Base-by-base conservation (phyloP, 768 basidiomycete species). In the Melanogaster broomeanus region DNA sequence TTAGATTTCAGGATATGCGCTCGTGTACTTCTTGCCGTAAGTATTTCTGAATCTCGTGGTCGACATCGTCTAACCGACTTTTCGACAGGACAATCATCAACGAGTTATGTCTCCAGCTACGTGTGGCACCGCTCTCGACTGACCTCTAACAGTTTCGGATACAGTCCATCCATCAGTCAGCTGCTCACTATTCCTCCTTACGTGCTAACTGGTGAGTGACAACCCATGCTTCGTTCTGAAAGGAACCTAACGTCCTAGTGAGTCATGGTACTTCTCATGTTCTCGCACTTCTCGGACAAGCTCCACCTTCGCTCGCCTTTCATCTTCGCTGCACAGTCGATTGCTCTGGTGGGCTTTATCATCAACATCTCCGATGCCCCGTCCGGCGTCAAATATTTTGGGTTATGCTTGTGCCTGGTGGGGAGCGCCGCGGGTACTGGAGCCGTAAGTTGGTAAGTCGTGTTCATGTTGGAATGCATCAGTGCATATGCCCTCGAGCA, bases 381-480 rank as follows among this genome's bases (percentile, higher is more conserved):
- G 0, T 61, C 60, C 47, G 83, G 82, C 2, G 81, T 74, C 19
- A 85, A 88, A 64, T 87, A 88, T 64, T 82, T 85, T 52, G 85
- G 84, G 2, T 85, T 81, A 0, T 88, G 82, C 73, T 78, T 87
- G 52, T 74, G 76, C 35, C 83, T 85, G 10, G 71, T 75, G 1
- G 85, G 86, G 12, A 73, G 74, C 30, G 85, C 84, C 58, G 73
- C 74, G 0, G 77, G 83, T 53, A 83, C 86, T 15, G 82, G 80
- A 16, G 64, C 82, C 2, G 72, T 84, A 12, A 76, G 82, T 11
- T 87, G 84, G 85, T 83, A 45, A 11, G 74, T 60, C 40, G n/a
- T n/a, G n/a, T n/a, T n/a, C n/a, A n/a, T n/a, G n/a, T n/a, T n/a
- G n/a, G n/a, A n/a, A n/a, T n/a, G n/a, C n/a, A n/a, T n/a, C n/a